phyloP scores from a whole-genome alignment of 108 stramenopile genomes.

The Nitzschia inconspicua region DNA sequence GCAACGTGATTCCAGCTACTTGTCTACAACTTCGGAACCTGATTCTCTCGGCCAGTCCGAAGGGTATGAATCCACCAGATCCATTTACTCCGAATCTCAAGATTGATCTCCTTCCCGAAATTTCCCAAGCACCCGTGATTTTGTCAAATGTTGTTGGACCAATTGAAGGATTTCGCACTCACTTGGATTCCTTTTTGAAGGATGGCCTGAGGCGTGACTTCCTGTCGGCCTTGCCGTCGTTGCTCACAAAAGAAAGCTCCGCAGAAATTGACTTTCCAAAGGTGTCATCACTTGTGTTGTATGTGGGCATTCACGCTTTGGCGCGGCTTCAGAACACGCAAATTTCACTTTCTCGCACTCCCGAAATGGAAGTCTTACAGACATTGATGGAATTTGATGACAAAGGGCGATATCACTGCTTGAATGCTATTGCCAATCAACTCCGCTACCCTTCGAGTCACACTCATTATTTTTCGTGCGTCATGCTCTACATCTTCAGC shows the following conservation, averaged over 20 bases:
- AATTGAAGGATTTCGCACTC: constrained; percentile 61
- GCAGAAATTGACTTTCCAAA: constrained; percentile 80
- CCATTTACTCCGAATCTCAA: constrained; percentile 99
- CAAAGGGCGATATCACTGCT: constrained; percentile 90
- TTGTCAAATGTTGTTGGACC: constrained; percentile 85
- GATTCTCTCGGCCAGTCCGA: constrained; percentile 95
- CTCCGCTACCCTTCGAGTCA: constrained; percentile 99
- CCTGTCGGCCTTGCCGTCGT: constrained; percentile 61
- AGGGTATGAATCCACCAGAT: constrained; percentile 95
- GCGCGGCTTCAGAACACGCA: constrained; percentile 77
- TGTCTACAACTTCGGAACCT: constrained; percentile 98
- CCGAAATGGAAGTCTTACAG: constrained; percentile 84
- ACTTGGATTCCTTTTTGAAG: constrained; percentile 90
- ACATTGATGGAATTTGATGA: constrained; percentile 93
- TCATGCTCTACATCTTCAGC: constrained; percentile 95
- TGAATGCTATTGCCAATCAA: constrained; percentile 99
- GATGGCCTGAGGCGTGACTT: constrained; percentile 82
- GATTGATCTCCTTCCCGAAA: constrained; percentile 96
- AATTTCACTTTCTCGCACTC: constrained; percentile 72
- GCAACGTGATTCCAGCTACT: constrained; percentile 95
- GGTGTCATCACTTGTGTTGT: constrained; percentile 93
- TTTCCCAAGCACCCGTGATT: constrained; percentile 84
- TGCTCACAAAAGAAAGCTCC: constrained; percentile 69
- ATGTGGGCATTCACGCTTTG: constrained; percentile 91
- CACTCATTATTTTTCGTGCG: constrained; percentile 98